phyloP scores from a whole-genome alignment of 2,329 filamentous ascomycete species.

The Magnaporthales sp. region DNA sequence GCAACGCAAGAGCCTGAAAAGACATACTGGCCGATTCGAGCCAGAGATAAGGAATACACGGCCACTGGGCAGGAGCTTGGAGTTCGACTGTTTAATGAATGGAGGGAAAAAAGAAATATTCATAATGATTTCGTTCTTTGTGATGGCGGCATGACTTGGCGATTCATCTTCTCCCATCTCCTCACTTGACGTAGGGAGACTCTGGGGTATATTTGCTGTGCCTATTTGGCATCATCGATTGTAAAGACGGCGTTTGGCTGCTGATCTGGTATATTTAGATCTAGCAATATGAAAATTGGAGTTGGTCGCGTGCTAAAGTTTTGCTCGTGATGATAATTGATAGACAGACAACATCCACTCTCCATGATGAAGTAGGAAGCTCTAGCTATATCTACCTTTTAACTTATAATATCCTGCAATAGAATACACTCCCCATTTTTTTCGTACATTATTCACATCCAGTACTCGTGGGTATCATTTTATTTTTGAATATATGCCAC shows the following conservation, averaged over 20 bases:
- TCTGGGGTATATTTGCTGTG: not conserved
- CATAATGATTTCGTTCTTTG: not conserved
- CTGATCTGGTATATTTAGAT: not conserved
- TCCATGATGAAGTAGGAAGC: not conserved
- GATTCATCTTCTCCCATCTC: not conserved
- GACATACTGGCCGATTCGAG: not conserved
- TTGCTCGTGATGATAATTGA: no score
- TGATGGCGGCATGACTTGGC: not conserved
- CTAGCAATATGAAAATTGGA: not conserved
- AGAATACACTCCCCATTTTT: no score
- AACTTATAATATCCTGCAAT: not conserved
- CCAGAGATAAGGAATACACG: not conserved
- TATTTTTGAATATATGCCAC: not conserved
- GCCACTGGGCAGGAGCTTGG: not conserved
- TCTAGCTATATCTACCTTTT: not conserved
- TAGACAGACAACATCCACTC: not conserved
- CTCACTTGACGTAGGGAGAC: not conserved
- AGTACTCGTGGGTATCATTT: not conserved
- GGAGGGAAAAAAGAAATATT: not conserved
- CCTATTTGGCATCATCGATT: not conserved
- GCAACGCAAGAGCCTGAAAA: not conserved
- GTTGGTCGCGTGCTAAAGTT: not conserved
- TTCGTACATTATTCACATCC: not conserved
- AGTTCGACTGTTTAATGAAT: not conserved
- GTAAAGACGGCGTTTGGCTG: not conserved